phyloP scores from a whole-genome alignment of 2,329 filamentous ascomycete genomes.

The Colletotrichum lentis region DNA sequence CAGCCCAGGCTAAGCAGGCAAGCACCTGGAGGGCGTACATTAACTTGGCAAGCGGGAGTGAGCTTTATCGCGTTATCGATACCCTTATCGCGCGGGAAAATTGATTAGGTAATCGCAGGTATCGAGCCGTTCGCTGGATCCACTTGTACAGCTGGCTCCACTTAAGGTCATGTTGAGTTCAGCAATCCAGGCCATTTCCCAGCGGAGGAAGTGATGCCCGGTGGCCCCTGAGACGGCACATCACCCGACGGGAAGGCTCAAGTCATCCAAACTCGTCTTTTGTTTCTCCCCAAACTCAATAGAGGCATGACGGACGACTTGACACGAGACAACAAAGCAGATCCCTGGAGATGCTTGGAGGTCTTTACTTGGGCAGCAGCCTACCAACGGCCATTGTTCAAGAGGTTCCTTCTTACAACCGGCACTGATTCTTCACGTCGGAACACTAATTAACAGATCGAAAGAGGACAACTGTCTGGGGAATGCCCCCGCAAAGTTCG shows the following conservation, averaged over 20 bases:
- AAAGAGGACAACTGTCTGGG: not conserved
- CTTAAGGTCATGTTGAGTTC: not conserved
- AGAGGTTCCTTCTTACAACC: not conserved
- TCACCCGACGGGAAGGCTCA: conserved; percentile 19
- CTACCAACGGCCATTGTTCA: not conserved
- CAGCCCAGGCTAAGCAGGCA: conserved; percentile 5
- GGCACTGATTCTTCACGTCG: not conserved
- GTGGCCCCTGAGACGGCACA: conserved; percentile 20
- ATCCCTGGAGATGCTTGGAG: not conserved
- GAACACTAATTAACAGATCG: not conserved
- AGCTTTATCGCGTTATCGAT: conserved; percentile 13
- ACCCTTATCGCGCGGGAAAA: not conserved
- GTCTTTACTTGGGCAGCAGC: not conserved
- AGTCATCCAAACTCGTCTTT: conserved; percentile 19
- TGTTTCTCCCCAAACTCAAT: conserved; percentile 23
- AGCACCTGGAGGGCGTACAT: conserved; percentile 2
- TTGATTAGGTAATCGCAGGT: too few relatives aligned
- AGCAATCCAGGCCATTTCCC: conserved; percentile 2
- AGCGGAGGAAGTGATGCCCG: not conserved
- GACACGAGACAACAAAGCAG: not conserved
- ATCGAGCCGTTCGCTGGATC: not conserved
- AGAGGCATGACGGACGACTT: not conserved
- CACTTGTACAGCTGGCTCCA: not conserved
- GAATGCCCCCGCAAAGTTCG: not conserved
- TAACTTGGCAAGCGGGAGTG: not conserved